These are phyloP conservation scores for Paramarasmius palmivorus DNA, from an alignment of 1,284 basidiomycete species.

Conservation along the genomic window DNA sequence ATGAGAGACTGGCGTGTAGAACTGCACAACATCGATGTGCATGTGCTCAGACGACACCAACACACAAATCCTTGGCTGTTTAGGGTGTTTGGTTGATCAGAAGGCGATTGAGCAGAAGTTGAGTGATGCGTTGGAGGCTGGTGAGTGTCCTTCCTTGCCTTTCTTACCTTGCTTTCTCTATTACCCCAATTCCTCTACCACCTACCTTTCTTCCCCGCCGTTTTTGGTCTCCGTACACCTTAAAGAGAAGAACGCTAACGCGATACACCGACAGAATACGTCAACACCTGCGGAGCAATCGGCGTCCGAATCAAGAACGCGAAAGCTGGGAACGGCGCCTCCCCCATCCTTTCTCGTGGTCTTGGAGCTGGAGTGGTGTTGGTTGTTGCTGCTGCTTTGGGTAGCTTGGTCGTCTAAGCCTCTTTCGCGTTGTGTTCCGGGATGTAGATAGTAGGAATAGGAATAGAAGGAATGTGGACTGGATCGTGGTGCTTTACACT, in stretches of 20 bases:
- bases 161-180: not conserved
- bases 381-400: too few species aligned
- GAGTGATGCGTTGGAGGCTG: not conserved
- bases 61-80: not conserved
- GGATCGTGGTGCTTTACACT: too few species aligned
- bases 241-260: too few species aligned
- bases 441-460: too few species aligned
- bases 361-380: too few species aligned
- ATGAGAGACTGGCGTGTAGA: not conserved
- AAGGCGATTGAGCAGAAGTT: not conserved
- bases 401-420: too few species aligned
- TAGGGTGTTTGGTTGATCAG: not conserved
- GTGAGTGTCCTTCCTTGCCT: not conserved
- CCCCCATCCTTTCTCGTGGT: not conserved
- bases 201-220: too few species aligned
- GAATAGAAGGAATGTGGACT: too few species aligned
- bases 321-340: not conserved
- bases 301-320: not conserved
- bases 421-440: too few species aligned
- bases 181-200: too few species aligned
- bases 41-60: not conserved
- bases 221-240: too few species aligned
- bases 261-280: conserved; percentile 1
- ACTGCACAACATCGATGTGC: not conserved
- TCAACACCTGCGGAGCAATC: not conserved